phyloP scores from a whole-genome alignment of 192 early-diverging fungal species.

The Phlyctochytrium arcticum region DNA sequence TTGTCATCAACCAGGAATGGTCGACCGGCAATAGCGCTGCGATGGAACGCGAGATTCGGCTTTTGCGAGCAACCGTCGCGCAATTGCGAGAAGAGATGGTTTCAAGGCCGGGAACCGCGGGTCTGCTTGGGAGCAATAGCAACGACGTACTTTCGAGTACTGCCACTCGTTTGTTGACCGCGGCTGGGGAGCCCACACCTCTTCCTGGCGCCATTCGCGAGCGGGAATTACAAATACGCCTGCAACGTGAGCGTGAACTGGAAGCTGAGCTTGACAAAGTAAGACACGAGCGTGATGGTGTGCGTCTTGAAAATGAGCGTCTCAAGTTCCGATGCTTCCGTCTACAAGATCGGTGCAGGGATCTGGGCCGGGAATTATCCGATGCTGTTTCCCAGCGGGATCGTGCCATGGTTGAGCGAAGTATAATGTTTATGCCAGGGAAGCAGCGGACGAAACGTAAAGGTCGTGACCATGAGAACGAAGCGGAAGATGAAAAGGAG shows the following conservation, averaged over 20 bases:
- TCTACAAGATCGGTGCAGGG: constrained; percentile 21
- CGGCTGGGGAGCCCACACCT: not conserved
- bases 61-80: constrained; percentile 34
- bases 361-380: constrained; percentile 23
- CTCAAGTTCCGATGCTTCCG: constrained; percentile 29
- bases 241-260: constrained; percentile 36
- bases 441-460: constrained; percentile 15
- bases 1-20: constrained; percentile 72
- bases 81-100: constrained; percentile 36
- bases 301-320: constrained; percentile 33
- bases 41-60: constrained; percentile 37
- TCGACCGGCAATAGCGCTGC: constrained; percentile 15
- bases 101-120: too few relatives aligned
- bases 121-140: too few relatives aligned
- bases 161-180: not conserved
- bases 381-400: constrained; percentile 26
- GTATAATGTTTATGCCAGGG: not conserved
- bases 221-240: constrained; percentile 26
- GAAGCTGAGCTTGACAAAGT: constrained; percentile 15
- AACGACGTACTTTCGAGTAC: not conserved
- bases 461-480: not conserved
- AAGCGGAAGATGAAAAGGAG: not conserved
- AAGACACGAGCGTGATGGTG: constrained; percentile 4
- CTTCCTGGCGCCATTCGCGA: constrained; percentile 19
- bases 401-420: constrained; percentile 26